Evolutionary conservation across 495 filamentous ascomycete species (phyloP).

Genomic region (Saxophila tyrrhenica): DNA sequence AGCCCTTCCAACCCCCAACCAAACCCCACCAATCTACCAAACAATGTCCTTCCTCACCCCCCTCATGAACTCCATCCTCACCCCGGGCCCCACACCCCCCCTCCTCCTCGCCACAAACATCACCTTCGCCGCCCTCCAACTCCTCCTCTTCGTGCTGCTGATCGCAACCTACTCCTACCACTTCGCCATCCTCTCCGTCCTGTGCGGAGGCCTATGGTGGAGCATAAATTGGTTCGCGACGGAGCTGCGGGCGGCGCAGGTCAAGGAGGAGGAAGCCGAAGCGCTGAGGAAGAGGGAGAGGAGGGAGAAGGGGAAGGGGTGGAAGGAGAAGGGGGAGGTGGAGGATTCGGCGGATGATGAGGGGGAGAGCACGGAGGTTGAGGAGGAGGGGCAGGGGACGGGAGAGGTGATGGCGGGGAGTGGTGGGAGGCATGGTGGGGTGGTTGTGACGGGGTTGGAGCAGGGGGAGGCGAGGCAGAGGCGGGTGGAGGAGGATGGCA

Average conservation of each 20-base stretch:
- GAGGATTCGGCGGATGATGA: conserved; percentile 22
- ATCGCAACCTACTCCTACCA: conserved; percentile 77
- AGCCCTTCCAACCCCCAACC: not conserved
- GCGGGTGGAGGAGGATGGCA: conserved; percentile 9
- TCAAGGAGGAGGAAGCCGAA: conserved; percentile 50
- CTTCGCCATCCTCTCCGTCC: conserved; percentile 65
- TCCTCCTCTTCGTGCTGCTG: conserved; percentile 64
- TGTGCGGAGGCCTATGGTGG: conserved; percentile 77
- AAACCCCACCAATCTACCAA: conserved; percentile 7
- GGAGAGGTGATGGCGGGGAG: conserved; percentile 1
- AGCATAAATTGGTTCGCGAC: conserved; percentile 92
- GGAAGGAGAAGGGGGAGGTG: conserved; percentile 23
- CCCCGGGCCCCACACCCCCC: conserved; percentile 74
- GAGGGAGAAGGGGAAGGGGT: conserved; percentile 26
- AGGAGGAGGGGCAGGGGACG: conserved; percentile 21
- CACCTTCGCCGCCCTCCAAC: conserved; percentile 74
- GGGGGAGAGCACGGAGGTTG: conserved; percentile 28
- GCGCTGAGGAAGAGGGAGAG: conserved; percentile 35
- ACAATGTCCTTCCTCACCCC: conserved; percentile 83
- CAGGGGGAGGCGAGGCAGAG: conserved; percentile 3
- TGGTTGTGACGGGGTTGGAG: conserved; percentile 1
- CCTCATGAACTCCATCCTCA: conserved; percentile 87
- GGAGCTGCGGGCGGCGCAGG: conserved; percentile 59
- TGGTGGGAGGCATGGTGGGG: not conserved
- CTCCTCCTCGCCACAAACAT: conserved; percentile 84